Conservation (phyloP, 1,284 basidiomycete genomes). For the Chiua sp. region DNA sequence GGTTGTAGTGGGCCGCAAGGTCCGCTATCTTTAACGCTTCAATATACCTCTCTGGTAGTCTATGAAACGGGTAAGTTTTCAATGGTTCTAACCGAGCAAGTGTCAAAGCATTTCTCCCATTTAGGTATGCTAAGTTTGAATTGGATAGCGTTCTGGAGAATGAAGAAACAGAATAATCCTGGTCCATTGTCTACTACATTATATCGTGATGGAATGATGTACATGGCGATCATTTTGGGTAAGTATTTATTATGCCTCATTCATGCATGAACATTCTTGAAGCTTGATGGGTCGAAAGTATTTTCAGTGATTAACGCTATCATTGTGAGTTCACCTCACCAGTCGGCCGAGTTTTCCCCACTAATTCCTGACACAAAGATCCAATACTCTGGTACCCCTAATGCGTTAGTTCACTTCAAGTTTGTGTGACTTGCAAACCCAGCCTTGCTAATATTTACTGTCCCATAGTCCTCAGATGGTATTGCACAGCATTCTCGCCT, state of each 20-base stretch:
- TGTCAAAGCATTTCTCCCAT: not conserved
- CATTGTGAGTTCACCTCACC: slow-evolving; percentile 10
- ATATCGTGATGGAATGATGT: slow-evolving; percentile 31
- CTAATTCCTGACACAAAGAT: slow-evolving; percentile 6
- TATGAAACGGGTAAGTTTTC: slow-evolving; percentile 20
- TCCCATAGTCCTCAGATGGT: slow-evolving; percentile 28
- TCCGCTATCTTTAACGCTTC: slow-evolving; percentile 10
- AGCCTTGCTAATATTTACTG: slow-evolving; percentile 4
- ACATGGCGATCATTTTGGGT: slow-evolving; percentile 23
- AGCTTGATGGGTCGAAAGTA: slow-evolving; percentile 7
- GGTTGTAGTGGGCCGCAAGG: slow-evolving; percentile 13
- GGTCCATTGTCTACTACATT: slow-evolving; percentile 15
- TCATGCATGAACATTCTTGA: not conserved
- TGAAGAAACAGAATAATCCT: slow-evolving; percentile 14
- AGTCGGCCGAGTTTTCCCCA: not conserved
- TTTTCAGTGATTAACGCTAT: slow-evolving; percentile 26
- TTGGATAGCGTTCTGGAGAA: slow-evolving; percentile 23
- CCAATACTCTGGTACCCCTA: slow-evolving; percentile 20
- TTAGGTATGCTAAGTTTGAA: slow-evolving; percentile 26
- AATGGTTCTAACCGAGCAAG: not conserved
- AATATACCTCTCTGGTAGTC: slow-evolving; percentile 16
- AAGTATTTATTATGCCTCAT: not conserved
- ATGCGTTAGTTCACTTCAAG: slow-evolving; percentile 16
- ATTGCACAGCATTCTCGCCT: slow-evolving; percentile 29
- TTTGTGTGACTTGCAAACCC: not conserved